Percentiles rank a stretch among this genome's conserved stretches.
These are phyloP conservation scores for Pisolithus tinctorius DNA, from an alignment of 768 basidiomycete genomes.

Conservation along the genomic window DNA sequence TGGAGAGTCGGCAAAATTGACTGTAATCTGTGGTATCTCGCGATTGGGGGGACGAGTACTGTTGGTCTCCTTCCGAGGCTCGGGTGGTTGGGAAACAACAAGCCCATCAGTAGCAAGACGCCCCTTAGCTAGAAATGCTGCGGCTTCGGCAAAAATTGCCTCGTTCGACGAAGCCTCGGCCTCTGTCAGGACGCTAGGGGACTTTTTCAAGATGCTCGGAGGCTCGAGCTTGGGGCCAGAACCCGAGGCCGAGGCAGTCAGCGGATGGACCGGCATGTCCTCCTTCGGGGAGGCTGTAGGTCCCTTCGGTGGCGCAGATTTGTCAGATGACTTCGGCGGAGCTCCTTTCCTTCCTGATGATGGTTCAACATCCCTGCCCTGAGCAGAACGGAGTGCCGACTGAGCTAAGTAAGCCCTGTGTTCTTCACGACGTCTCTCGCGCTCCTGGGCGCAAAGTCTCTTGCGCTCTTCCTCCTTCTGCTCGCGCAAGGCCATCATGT, in stretches of 20 bases:
- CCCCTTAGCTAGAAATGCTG: conserved; percentile 9
- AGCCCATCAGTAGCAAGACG: conserved; percentile 4
- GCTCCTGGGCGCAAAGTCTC: conserved; percentile 22
- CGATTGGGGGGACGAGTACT: conserved; percentile 21
- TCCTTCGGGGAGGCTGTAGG: conserved; percentile 21
- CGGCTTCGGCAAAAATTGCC: conserved; percentile 17
- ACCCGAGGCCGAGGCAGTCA: conserved; percentile 1
- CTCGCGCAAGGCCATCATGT: conserved; percentile 27
- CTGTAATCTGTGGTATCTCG: conserved; percentile 22
- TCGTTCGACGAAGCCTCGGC: conserved; percentile 20
- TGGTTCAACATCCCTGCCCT: conserved; percentile 12
- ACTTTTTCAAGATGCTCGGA: conserved; percentile 18
- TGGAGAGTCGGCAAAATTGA: conserved; percentile 16
- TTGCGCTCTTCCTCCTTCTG: conserved; percentile 28
- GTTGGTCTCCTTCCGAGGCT: conserved; percentile 20
- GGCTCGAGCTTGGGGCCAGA: conserved; percentile 14
- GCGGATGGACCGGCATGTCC: conserved; percentile 13
- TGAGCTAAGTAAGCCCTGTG: conserved; percentile 15
- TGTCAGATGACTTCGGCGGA: conserved; percentile 11
- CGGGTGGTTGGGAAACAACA: conserved; percentile 12
- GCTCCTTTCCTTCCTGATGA: conserved; percentile 6
- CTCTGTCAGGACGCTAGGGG: conserved; percentile 20
- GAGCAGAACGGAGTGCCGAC: conserved; percentile 10
- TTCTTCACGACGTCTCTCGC: conserved; percentile 20
- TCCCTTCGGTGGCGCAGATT: conserved; percentile 7